A percentile compares a stretch with the other conserved stretches of the same genome.
These are phyloP conservation scores for Arthroderma sp. DNA, from an alignment of 2,329 filamentous ascomycete species.

Conservation along the genomic window DNA sequence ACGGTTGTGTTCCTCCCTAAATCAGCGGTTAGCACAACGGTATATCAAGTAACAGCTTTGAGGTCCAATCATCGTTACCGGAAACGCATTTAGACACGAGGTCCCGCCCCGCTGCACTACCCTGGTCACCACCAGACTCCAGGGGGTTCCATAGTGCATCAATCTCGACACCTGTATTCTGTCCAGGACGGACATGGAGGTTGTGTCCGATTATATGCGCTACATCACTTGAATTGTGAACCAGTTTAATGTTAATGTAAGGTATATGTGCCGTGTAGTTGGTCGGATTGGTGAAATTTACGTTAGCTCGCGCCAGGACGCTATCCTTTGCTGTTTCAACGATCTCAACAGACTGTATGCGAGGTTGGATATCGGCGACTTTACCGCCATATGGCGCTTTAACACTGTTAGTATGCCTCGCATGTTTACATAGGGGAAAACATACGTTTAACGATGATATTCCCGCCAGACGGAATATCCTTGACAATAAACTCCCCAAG, in stretches of 20 bases:
- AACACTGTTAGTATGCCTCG: slow-evolving; percentile 16
- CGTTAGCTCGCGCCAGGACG: slow-evolving; percentile 55
- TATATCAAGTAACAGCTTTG: neutral
- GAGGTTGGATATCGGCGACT: slow-evolving; percentile 45
- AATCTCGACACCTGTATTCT: slow-evolving; percentile 58
- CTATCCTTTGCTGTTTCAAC: slow-evolving; percentile 59
- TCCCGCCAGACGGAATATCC: slow-evolving; percentile 69
- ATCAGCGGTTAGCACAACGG: slow-evolving; percentile 9
- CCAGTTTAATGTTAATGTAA: slow-evolving; percentile 62
- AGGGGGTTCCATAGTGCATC: slow-evolving; percentile 63
- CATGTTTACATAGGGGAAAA: slow-evolving; percentile 23
- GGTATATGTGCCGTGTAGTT: slow-evolving; percentile 74
- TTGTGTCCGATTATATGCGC: slow-evolving; percentile 61
- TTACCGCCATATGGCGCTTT: slow-evolving; percentile 49
- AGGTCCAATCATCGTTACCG: slow-evolving; percentile 32
- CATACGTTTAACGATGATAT: slow-evolving; percentile 89
- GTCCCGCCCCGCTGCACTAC: slow-evolving; percentile 52
- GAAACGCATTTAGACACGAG: slow-evolving; percentile 79
- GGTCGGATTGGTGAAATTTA: slow-evolving; percentile 86
- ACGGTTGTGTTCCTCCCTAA: slow-evolving; percentile 67
- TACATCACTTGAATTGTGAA: slow-evolving; percentile 60
- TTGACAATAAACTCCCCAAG: slow-evolving; percentile 71
- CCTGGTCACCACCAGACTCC: slow-evolving; percentile 48
- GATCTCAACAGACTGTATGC: slow-evolving; percentile 60
- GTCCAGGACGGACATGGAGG: slow-evolving; percentile 52